Conservation (phyloP, 148 eudicot species). For the Selenicereus undatus region DNA sequence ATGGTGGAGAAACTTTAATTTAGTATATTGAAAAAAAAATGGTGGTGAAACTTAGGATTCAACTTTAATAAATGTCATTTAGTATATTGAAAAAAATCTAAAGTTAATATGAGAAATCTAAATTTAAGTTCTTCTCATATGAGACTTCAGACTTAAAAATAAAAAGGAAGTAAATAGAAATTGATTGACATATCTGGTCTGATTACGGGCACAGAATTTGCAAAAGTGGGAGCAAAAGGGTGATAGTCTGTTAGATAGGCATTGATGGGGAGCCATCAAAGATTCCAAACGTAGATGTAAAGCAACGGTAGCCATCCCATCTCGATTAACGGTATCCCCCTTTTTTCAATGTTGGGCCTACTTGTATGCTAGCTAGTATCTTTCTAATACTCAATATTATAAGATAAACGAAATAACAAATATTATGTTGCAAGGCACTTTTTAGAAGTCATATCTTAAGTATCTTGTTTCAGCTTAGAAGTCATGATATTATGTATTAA, state of each 20-base stretch:
- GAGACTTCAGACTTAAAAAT: no score
- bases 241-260: neutral
- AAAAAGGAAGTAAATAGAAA: no score
- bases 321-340: neutral
- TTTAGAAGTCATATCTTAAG: no score
- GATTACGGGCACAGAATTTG: neutral
- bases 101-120: no score
- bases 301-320: neutral
- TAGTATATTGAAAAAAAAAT: no score
- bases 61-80: neutral
- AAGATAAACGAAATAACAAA: neutral
- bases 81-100: no score
- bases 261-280: constrained; percentile 8
- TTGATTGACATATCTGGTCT: neutral
- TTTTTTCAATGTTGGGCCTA: neutral
- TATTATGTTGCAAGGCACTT: no score
- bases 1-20: no score
- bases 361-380: neutral
- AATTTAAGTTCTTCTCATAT: no score
- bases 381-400: neutral
- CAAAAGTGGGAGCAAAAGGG: neutral
- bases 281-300: constrained; percentile 8
- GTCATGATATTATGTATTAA: no score
- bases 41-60: no score
- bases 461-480: no score